Conservation (phyloP, 2,329 filamentous ascomycete species). For the Botrytis hyacinthi region DNA sequence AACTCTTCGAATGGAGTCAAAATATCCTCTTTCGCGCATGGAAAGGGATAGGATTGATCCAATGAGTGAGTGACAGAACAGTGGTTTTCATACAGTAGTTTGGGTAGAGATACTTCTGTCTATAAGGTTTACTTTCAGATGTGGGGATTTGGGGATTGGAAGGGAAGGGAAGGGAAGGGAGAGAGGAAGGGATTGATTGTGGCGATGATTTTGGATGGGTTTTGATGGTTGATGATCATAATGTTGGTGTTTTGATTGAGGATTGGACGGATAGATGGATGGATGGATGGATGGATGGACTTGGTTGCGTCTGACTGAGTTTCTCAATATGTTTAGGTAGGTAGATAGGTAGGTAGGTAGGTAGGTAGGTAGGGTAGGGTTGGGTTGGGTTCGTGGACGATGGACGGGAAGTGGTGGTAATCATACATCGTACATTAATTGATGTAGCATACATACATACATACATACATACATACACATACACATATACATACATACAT, state of each 20-base stretch:
- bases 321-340: neutral
- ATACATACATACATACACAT: too few relatives aligned
- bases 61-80: conserved; percentile 8
- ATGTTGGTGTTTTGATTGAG: neutral
- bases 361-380: neutral
- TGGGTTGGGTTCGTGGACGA: neutral
- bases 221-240: too few relatives aligned
- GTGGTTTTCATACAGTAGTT: conserved; percentile 10
- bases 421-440: neutral
- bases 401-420: neutral
- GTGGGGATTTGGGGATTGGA: neutral
- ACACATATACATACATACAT: neutral
- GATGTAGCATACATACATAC: neutral
- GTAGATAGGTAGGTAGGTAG: neutral
- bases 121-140: neutral
- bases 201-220: conserved; percentile 19
- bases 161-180: too few relatives aligned
- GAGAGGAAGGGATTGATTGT: neutral
- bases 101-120: conserved; percentile 1
- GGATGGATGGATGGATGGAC: neutral
- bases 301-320: neutral
- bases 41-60: neutral
- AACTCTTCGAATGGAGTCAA: conserved; percentile 8
- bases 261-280: neutral
- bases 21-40: conserved; percentile 10